A percentile compares a stretch with the other conserved stretches of the same genome.
These are phyloP conservation scores for Podila epigama DNA, from an alignment of 192 early-diverging fungal genomes.

Conservation along the genomic window DNA sequence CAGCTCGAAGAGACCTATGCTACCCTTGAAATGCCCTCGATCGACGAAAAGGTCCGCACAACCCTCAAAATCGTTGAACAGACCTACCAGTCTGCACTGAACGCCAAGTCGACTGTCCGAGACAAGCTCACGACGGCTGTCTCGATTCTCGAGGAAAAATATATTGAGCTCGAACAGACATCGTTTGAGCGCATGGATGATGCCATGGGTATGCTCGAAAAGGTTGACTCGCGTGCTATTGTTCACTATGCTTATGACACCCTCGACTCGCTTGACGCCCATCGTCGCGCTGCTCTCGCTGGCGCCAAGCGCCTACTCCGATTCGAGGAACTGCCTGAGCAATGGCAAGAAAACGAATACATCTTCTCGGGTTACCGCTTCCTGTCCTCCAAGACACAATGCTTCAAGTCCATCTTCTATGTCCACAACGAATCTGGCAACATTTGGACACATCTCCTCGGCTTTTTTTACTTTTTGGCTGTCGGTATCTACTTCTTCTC, in stretches of 20 bases:
- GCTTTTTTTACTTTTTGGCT: slow-evolving; percentile 64
- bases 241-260: slow-evolving; percentile 58
- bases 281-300: slow-evolving; percentile 54
- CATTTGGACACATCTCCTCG: slow-evolving; percentile 72
- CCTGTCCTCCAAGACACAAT: slow-evolving; percentile 55
- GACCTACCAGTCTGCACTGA: slow-evolving; percentile 37
- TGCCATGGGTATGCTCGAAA: slow-evolving; percentile 59
- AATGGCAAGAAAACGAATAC: slow-evolving; percentile 71
- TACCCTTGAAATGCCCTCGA: slow-evolving; percentile 44
- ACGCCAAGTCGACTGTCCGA: slow-evolving; percentile 33
- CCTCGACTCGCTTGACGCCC: slow-evolving; percentile 59
- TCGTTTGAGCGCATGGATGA: slow-evolving; percentile 59
- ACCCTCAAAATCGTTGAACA: slow-evolving; percentile 34
- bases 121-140: slow-evolving; percentile 42
- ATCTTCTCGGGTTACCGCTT: slow-evolving; percentile 64
- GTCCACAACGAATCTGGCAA: slow-evolving; percentile 76
- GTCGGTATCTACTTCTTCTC: slow-evolving; percentile 61
- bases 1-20: slow-evolving; percentile 58
- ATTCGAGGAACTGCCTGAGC: slow-evolving; percentile 64
- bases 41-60: slow-evolving; percentile 34
- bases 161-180: slow-evolving; percentile 46
- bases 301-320: slow-evolving; percentile 63
- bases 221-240: slow-evolving; percentile 54
- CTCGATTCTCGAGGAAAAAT: slow-evolving; percentile 46
- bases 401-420: slow-evolving; percentile 67